Base-by-base conservation (phyloP, 139 green algal genomes). In the Diplosphaera chodatii region DNA sequence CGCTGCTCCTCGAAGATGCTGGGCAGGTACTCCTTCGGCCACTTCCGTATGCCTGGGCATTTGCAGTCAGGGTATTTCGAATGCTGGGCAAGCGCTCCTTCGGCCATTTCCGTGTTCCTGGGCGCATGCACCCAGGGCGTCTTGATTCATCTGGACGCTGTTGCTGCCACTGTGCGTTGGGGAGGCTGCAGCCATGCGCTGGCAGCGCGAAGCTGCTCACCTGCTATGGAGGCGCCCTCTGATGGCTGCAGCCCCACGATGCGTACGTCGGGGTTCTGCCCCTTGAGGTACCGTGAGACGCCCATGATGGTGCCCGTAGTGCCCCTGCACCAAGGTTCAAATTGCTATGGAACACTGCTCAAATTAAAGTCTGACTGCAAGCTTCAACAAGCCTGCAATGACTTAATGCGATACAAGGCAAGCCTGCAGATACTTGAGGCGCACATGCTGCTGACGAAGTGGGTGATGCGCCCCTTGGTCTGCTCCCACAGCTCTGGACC, bases 241-340 rank as follows among this genome's bases (percentile, higher is more conserved):
- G 65, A 63, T 1, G 80, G 80, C 73, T 85, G 80, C 62, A 82
- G 71, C 30, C 80, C 80, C 30, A 81, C 68, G n/a, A 85, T 79
- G 33, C 76, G 73, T 16, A 85, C 55, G 41, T 78, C 69, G 3
- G 76, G 76, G 31, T 82, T 80, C 33, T 78, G 41, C n/a, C 27
- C 68, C 74, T 86, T 86, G 10, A 86, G 71, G 55, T 64, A 86
- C n/a, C 25, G 66, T 16, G 70, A 79, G 23, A 66, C 63, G 27
- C 80, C 80, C 77, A 81, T 86, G 67, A 86, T 83, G 16, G 80
- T 86, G 32, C 80, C 80, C 32, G 80, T 86, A 4, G 80, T 86
- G 32, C 80, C 80, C 80, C n/a, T n/a, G n/a, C n/a, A n/a, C n/a
- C n/a, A n/a, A n/a, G n/a, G n/a, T n/a, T n/a, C n/a, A n/a, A n/a